Percentiles rank a stretch among this genome's conserved stretches.
phyloP scores from a whole-genome alignment of 768 basidiomycete species.

The Xerocomus spinulosus region DNA sequence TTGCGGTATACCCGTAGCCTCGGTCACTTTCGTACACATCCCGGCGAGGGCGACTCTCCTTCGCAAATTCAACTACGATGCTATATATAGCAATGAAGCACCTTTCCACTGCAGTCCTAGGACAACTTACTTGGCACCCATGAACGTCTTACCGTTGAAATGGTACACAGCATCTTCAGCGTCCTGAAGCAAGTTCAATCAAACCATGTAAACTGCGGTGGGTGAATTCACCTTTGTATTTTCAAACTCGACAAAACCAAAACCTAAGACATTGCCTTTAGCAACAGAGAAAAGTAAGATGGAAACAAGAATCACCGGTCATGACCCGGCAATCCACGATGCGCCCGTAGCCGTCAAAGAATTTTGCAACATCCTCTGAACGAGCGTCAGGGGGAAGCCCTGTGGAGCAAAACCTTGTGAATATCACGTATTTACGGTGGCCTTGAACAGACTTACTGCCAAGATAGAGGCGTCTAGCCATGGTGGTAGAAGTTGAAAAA shows the following conservation, averaged over 20 bases:
- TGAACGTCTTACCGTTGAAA: constrained; percentile 84
- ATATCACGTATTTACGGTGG: constrained; percentile 3
- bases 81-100: constrained; percentile 36
- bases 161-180: constrained; percentile 90
- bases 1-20: constrained; percentile 44
- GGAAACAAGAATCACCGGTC: constrained; percentile 61
- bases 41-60: constrained; percentile 83
- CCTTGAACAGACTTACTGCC: constrained; percentile 52
- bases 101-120: neutral
- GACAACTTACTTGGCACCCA: constrained; percentile 62
- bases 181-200: constrained; percentile 51
- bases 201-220: constrained; percentile 1
- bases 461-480: constrained; percentile 84
- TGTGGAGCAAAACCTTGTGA: constrained; percentile 24
- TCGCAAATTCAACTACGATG: constrained; percentile 94
- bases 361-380: constrained; percentile 78
- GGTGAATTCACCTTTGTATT: constrained; percentile 52
- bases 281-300: neutral
- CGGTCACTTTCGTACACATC: constrained; percentile 62
- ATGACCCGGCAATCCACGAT: constrained; percentile 91
- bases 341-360: constrained; percentile 87
- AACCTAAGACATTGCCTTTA: constrained; percentile 49
- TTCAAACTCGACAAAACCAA: constrained; percentile 97
- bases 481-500: constrained; percentile 38
- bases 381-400: constrained; percentile 83